Evolutionary conservation across 768 basidiomycete species (phyloP).

Genomic region (Heimioporus sp.): DNA sequence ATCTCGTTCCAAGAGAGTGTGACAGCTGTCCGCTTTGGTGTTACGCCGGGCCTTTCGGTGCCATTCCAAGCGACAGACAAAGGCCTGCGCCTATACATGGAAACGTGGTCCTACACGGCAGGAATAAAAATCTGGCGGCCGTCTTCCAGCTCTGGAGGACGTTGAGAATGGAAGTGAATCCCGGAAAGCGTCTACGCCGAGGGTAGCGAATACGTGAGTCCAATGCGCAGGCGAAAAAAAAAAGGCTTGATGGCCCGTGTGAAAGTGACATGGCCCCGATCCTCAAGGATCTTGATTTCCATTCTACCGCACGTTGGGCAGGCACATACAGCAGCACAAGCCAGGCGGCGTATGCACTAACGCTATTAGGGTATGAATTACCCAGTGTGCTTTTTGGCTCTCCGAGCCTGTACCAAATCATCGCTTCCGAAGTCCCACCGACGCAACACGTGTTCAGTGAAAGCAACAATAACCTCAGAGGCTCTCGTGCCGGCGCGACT

Average conservation of each 20-base stretch:
- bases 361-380: no score
- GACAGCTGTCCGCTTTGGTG: conserved; percentile 1
- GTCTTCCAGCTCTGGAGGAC: neutral
- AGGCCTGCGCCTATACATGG: conserved; percentile 15
- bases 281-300: conserved; percentile 25
- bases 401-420: neutral
- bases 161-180: conserved; percentile 7
- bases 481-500: no score
- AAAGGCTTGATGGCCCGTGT: conserved; percentile 2
- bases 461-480: neutral
- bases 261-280: conserved; percentile 12
- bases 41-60: neutral
- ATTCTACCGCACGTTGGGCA: conserved; percentile 22
- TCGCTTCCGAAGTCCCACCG: conserved; percentile 23
- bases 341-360: no score
- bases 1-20: conserved; percentile 58
- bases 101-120: neutral
- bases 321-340: neutral
- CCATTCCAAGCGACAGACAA: conserved; percentile 9
- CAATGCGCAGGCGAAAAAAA: neutral
- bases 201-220: neutral
- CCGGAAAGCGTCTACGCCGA: neutral
- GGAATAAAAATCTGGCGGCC: neutral
- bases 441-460: conserved; percentile 14
- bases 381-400: no score